Evolutionary conservation across 345 rosid species (phyloP), one percentile per base, ranked within the genome.

Genomic region (Lepidium africanum): DNA sequence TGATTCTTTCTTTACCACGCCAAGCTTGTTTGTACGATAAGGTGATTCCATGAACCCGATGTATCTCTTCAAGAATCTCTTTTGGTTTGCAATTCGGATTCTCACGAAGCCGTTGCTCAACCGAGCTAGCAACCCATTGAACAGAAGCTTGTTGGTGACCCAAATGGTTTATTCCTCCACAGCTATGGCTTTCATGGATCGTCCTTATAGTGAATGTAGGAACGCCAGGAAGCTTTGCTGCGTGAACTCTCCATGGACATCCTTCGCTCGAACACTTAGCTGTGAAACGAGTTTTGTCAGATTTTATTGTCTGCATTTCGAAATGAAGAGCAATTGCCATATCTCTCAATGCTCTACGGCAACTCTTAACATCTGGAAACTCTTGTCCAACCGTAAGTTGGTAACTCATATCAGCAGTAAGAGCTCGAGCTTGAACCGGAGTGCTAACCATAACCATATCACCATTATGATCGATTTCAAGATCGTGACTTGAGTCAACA

Each of bases 81-180:
- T 95, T 95, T 5, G 99, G 97, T 82, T 85, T 91, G 80, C 76
- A 95, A 63, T 91, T 91, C 2, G 99, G 99, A 54, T 95, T 95
- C 80, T 91, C 99, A 43, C 67, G 87, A 57, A 95, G 89, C 48
- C 89, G 85, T 60, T 86, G 96, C 84, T 95, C 97, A 47, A 95
- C 97, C 1, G 99, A 87, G 77, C 67, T 83, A 5, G 99, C 97
- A 52, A 95, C 97, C 99, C 97, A 91, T 73, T 95, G 97, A 68
- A 95, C 99, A 0, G 99, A 95, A 59, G 99, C 97, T 72, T 95
- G 99, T 51, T 95, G 97, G 68, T 95, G 97, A 68, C 99, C 99
- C 41, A 95, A 92, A 77, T 95, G 97, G 62, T 84, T 59, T 64
- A 95, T 89, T 40, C 99, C 99, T 70, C 97, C 99, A 69, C 99